Evolutionary conservation across 2,329 filamentous ascomycete genomes (phyloP), one percentile per base, ranked within the genome.

Genomic region (Chaetomiaceae sp.): DNA sequence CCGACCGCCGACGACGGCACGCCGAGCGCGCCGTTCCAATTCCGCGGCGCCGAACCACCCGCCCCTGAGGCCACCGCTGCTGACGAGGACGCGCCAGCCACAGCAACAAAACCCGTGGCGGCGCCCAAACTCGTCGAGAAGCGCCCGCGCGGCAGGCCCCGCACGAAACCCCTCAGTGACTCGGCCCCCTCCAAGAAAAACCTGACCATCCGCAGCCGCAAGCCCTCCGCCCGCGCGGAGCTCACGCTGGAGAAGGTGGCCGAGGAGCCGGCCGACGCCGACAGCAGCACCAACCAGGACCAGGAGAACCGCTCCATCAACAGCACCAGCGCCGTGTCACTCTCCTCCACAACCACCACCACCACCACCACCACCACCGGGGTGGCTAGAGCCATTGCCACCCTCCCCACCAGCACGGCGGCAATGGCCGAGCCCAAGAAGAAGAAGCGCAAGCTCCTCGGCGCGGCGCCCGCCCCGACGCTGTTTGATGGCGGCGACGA

Each of bases 391-490:
- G n/a, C n/a, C n/a, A n/a, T n/a, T n/a, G n/a, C n/a, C n/a, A n/a
- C n/a, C n/a, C n/a, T n/a, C n/a, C n/a, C n/a, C 33, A 36, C 5
- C 34, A 36, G 27, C 20, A 1, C 42, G 39, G 22, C 66, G 68
- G 53, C n/a, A n/a, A n/a, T n/a, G n/a, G 57, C 55, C 24, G 68
- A 74, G 53, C 68, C 64, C 6, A 77, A 73, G 64, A 82, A 79
- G 61, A 88, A 84, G 73, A 89, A 84, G 70, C 79, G 84, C 52
- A 90, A 88, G 65, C 67, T 88, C 5, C 71, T 86, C 1, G 80
- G 82, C 4, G 80, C 81, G 4, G 69, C 75, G 18, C 78, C 76
- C 38, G 79, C 80, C 53, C 85, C 79, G 10, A 86, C 80, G 3
- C 62, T 93, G 6, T 88, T 91, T 56, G 83, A 85, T 48, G 83